These are phyloP conservation scores for Coniochaeta sp. DNA, from an alignment of 2,329 filamentous ascomycete species.

Conservation along the genomic window DNA sequence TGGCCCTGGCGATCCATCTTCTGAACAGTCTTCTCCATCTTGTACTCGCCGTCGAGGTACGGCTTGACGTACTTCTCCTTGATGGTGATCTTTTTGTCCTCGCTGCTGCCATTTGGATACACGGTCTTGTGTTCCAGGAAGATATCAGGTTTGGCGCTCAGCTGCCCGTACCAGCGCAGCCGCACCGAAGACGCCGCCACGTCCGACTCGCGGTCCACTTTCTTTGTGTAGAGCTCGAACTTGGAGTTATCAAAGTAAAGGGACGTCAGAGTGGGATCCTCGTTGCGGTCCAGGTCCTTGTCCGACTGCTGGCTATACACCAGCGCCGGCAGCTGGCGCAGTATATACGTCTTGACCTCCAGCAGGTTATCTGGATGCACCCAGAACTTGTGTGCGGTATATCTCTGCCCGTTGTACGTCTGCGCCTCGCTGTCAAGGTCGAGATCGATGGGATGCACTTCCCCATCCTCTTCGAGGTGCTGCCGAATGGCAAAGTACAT, in stretches of 20 bases:
- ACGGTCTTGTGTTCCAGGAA: constrained; percentile 86
- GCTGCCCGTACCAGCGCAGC: constrained; percentile 84
- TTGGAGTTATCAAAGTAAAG: constrained; percentile 89
- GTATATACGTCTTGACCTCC: constrained; percentile 93
- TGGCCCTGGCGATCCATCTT: constrained; percentile 78
- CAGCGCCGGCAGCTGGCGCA: constrained; percentile 82
- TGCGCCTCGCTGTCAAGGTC: constrained; percentile 47
- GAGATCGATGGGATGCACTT: constrained; percentile 34
- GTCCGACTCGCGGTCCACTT: constrained; percentile 68
- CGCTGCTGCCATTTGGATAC: constrained; percentile 66
- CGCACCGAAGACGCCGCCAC: constrained; percentile 65
- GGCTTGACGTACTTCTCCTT: constrained; percentile 91
- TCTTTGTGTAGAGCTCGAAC: constrained; percentile 80
- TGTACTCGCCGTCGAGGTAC: constrained; percentile 81
- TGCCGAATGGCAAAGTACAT: constrained; percentile 95
- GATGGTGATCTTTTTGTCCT: constrained; percentile 73
- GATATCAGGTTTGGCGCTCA: constrained; percentile 72
- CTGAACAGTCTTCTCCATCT: constrained; percentile 82
- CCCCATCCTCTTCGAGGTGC: constrained; percentile 56
- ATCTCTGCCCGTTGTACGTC: constrained; percentile 60
- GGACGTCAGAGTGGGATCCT: constrained; percentile 88
- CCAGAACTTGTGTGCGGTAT: constrained; percentile 93
- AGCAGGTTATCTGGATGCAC: constrained; percentile 91
- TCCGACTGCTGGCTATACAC: constrained; percentile 86
- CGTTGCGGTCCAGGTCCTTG: constrained; percentile 70